Conservation (phyloP, 805 yeast species). For the Saturnispora serradocipensis region DNA sequence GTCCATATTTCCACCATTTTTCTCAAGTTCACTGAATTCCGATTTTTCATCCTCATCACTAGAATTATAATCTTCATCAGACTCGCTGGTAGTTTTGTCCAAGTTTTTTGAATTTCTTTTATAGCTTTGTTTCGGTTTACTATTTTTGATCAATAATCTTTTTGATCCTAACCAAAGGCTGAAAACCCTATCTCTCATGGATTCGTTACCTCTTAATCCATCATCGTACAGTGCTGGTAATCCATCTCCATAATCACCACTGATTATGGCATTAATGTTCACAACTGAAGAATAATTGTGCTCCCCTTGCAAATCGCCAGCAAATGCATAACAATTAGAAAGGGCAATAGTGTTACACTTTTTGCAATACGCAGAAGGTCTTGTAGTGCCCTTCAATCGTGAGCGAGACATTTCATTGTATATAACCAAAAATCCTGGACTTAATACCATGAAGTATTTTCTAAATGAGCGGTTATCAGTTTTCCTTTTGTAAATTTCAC, state of each 20-base stretch:
- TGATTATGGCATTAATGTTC: not conserved
- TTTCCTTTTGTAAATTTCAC: constrained; percentile 59
- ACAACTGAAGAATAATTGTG: not conserved
- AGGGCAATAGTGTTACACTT: constrained; percentile 55
- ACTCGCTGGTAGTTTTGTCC: not conserved
- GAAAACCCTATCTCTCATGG: constrained; percentile 65
- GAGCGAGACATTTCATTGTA: constrained; percentile 45
- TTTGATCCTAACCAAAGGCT: constrained; percentile 78
- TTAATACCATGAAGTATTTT: constrained; percentile 50
- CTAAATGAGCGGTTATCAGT: constrained; percentile 60
- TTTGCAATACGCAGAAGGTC: constrained; percentile 39
- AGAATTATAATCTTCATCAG: not conserved
- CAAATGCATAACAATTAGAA: constrained; percentile 59
- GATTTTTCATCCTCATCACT: not conserved
- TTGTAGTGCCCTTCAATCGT: constrained; percentile 32
- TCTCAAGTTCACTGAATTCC: not conserved
- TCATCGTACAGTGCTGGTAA: constrained; percentile 69
- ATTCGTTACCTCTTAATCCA: constrained; percentile 80
- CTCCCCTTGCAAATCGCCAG: constrained; percentile 37
- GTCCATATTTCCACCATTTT: not conserved
- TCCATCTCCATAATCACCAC: constrained; percentile 38
- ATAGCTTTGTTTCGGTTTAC: not conserved
- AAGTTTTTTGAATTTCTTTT: not conserved
- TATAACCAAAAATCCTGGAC: constrained; percentile 60
- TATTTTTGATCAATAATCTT: constrained; percentile 31